Conservation (phyloP, 2,329 filamentous ascomycete species). For the Celoporthe dispersa region DNA sequence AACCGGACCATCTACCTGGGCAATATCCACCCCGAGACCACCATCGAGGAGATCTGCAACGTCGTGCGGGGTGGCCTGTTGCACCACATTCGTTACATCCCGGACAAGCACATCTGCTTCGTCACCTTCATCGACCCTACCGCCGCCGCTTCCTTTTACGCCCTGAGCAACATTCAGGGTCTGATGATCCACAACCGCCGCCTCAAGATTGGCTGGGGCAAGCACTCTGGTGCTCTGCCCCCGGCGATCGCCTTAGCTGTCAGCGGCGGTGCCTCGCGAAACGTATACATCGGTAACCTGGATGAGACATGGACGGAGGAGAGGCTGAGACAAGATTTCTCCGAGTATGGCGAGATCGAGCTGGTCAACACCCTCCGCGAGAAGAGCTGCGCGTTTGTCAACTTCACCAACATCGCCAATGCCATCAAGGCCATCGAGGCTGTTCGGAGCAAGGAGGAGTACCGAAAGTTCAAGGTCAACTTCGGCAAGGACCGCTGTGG, state of each 20-base stretch:
- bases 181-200: conserved; percentile 99
- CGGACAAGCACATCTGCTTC: conserved; percentile 99
- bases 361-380: conserved; percentile 94
- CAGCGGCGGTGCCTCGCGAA: conserved; percentile 94
- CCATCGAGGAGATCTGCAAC: conserved; percentile 99
- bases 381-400: conserved; percentile 99
- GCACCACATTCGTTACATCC: conserved; percentile 98
- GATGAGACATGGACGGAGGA: conserved; percentile 98
- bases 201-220: conserved; percentile 98
- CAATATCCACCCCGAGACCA: conserved; percentile 98
- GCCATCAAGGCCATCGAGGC: conserved; percentile 99
- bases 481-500: conserved; percentile 98
- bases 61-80: conserved; percentile 93
- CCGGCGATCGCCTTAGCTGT: conserved; percentile 95
- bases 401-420: conserved; percentile 99
- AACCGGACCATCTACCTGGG: conserved; percentile 98
- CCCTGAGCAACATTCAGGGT: conserved; percentile 94
- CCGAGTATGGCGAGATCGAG: conserved; percentile 97
- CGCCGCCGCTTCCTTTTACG: conserved; percentile 96
- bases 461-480: conserved; percentile 99
- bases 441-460: conserved; percentile 91
- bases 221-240: conserved; percentile 95
- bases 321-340: conserved; percentile 92
- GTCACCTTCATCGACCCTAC: conserved; percentile 99
- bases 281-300: conserved; percentile 97